Evolutionary conservation across 768 basidiomycete genomes (phyloP).

Genomic region (Trametes cinnabarina): DNA sequence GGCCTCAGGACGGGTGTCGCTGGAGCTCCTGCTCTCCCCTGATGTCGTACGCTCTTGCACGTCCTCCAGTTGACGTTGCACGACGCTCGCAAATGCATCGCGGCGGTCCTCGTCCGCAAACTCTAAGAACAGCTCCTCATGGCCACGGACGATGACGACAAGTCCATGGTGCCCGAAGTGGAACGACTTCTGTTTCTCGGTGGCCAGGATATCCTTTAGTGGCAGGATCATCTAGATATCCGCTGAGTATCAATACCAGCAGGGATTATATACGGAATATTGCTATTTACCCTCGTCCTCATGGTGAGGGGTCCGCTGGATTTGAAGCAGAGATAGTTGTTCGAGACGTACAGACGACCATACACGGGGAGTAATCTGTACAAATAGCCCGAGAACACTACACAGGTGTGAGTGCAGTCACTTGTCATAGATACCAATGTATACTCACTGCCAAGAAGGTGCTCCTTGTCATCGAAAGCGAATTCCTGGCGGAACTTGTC

Average conservation of each 20-base stretch:
- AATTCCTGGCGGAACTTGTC: slow-evolving; percentile 82
- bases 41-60: slow-evolving; percentile 48
- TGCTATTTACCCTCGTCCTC: slow-evolving; percentile 70
- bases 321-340: slow-evolving; percentile 92
- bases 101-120: slow-evolving; percentile 81
- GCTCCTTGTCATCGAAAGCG: slow-evolving; percentile 87
- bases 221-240: slow-evolving; percentile 86
- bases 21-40: slow-evolving; percentile 44
- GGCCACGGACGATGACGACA: slow-evolving; percentile 87
- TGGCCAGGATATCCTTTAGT: slow-evolving; percentile 80
- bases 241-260: no score
- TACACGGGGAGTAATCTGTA: slow-evolving; percentile 86
- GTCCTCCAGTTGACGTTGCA: slow-evolving; percentile 82
- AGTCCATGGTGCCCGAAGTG: slow-evolving; percentile 90
- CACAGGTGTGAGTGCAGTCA: neutral
- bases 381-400: slow-evolving; percentile 90
- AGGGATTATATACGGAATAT: no score
- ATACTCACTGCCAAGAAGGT: slow-evolving; percentile 79
- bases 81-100: slow-evolving; percentile 67
- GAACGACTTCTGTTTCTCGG: slow-evolving; percentile 82
- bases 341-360: slow-evolving; percentile 89
- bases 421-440: neutral
- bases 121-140: slow-evolving; percentile 98
- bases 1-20: slow-evolving; percentile 63
- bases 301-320: slow-evolving; percentile 76